Conservation (phyloP, 306 rosid species). For the Delonix regia region DNA sequence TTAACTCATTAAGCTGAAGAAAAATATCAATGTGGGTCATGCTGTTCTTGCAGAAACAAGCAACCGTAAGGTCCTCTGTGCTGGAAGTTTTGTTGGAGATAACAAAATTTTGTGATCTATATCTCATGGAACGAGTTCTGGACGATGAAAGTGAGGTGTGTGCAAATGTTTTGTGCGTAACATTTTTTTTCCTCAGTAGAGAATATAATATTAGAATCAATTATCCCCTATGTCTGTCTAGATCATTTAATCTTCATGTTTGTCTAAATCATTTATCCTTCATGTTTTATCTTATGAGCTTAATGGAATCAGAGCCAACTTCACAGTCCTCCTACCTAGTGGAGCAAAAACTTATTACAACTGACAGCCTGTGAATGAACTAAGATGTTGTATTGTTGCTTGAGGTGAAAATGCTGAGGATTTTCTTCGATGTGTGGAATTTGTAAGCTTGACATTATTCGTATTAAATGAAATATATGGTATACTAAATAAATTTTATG, state of each 20-base stretch:
- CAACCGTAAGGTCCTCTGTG: constrained; percentile 72
- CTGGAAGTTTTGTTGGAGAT: constrained; percentile 75
- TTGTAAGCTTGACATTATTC: background rate
- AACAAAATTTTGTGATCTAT: constrained; percentile 77
- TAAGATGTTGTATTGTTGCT: constrained; percentile 6
- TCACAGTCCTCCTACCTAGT: background rate
- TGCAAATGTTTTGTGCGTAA: constrained; percentile 4
- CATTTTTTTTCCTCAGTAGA: background rate
- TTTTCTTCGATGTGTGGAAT: background rate
- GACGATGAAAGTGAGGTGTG: constrained; percentile 82
- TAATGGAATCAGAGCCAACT: constrained; percentile 4
- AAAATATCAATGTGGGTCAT: constrained; percentile 24
- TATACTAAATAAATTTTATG: background rate
- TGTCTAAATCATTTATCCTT: background rate
- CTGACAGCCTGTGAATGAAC: background rate
- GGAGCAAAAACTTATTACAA: background rate
- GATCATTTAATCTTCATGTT: background rate
- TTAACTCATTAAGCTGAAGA: constrained; percentile 23
- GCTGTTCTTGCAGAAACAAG: constrained; percentile 66
- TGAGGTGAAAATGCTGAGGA: background rate
- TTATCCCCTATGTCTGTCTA: background rate
- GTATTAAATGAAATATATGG: background rate
- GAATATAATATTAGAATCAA: background rate
- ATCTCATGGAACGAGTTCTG: constrained; percentile 81
- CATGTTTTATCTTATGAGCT: background rate